Conservation (phyloP, 306 rosid genomes). For the Sicyos baderoa region DNA sequence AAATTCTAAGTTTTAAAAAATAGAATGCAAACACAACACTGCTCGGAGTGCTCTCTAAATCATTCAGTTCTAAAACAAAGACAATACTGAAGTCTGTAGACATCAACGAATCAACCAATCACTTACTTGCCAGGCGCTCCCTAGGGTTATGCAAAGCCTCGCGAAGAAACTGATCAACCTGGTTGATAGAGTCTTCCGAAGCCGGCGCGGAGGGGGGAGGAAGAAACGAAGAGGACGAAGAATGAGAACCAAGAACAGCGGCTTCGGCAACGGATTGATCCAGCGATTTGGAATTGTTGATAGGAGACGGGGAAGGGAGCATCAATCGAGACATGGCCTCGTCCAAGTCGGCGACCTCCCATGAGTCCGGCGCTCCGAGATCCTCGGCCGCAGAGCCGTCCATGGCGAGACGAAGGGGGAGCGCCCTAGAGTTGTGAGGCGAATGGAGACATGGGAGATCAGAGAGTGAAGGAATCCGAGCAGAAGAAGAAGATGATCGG, state of each 20-base stretch:
- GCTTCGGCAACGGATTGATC: conserved; percentile 15
- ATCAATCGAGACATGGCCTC: conserved; percentile 68
- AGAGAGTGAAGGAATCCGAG: background rate
- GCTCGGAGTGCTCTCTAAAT: background rate
- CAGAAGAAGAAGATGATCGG: conserved; percentile 8
- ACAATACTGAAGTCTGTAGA: background rate
- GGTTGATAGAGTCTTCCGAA: too few relatives aligned
- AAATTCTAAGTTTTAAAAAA: background rate
- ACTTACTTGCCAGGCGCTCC: too few relatives aligned
- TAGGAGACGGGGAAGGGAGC: conserved; percentile 46
- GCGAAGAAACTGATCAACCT: too few relatives aligned
- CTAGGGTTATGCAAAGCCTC: too few relatives aligned
- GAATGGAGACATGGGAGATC: conserved; percentile 8
- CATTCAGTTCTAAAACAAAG: background rate
- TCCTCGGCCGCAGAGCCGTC: conserved; percentile 86
- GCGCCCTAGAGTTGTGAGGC: background rate
- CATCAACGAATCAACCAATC: background rate
- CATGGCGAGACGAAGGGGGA: conserved; percentile 36
- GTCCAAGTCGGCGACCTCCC: conserved; percentile 91
- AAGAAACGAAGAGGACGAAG: background rate
- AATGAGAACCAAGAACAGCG: conserved; percentile 10
- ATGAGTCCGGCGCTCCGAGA: conserved; percentile 89
- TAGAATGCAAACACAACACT: background rate
- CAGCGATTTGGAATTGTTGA: conserved; percentile 33
- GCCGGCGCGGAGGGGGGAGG: too few relatives aligned